Evolutionary conservation across 805 yeast species (phyloP).

Genomic region (Candida berthetii): DNA sequence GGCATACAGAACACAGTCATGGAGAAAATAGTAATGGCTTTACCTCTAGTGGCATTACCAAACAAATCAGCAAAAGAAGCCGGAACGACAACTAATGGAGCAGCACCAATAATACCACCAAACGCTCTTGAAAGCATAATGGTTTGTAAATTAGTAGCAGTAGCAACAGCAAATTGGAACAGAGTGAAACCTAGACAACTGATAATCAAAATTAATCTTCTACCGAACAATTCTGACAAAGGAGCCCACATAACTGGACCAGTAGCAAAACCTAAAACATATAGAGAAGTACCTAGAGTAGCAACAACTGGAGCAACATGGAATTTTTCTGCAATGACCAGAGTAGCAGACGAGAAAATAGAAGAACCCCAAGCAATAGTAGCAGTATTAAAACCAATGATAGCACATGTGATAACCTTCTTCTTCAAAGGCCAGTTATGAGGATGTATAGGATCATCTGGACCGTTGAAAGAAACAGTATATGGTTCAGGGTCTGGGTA

Average conservation of each 20-base stretch:
- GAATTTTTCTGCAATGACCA: slow-evolving; percentile 40
- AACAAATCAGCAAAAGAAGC: slow-evolving; percentile 84
- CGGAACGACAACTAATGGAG: slow-evolving; percentile 81
- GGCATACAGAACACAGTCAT: slow-evolving; percentile 79
- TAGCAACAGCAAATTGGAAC: slow-evolving; percentile 69
- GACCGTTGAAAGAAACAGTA: slow-evolving; percentile 71
- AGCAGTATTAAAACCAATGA: slow-evolving; percentile 45
- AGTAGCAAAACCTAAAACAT: slow-evolving; percentile 88
- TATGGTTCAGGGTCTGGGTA: slow-evolving; percentile 64
- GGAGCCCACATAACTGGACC: slow-evolving; percentile 95
- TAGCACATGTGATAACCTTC: slow-evolving; percentile 37
- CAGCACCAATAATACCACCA: slow-evolving; percentile 78
- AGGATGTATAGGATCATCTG: slow-evolving; percentile 74
- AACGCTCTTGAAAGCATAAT: slow-evolving; percentile 73
- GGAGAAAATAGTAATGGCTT: slow-evolving; percentile 65
- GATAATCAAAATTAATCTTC: slow-evolving; percentile 52
- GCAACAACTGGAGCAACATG: slow-evolving; percentile 65
- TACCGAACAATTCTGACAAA: slow-evolving; percentile 70
- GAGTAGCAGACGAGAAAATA: slow-evolving; percentile 62
- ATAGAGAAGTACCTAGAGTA: slow-evolving; percentile 70
- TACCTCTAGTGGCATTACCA: slow-evolving; percentile 61
- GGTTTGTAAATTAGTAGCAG: slow-evolving; percentile 75
- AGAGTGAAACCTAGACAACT: slow-evolving; percentile 50
- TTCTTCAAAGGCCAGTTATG: slow-evolving; percentile 60
- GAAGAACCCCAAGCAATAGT: slow-evolving; percentile 74